These are phyloP conservation scores for Amyloporia xantha DNA, from an alignment of 768 basidiomycete genomes.

Conservation along the genomic window DNA sequence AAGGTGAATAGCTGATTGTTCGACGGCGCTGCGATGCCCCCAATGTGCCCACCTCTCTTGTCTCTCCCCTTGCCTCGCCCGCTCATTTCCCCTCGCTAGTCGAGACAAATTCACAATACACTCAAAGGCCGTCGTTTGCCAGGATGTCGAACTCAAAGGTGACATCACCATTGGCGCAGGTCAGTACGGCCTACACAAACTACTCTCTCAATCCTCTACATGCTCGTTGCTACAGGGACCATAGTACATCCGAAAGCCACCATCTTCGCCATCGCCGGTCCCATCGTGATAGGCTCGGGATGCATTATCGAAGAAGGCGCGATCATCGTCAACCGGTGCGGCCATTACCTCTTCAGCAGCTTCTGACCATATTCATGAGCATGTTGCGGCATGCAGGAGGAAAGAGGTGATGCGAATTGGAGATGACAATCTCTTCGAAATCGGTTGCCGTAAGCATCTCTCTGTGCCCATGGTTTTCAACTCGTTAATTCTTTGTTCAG, in stretches of 20 bases:
- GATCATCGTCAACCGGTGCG: constrained; percentile 82
- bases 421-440: constrained; percentile 90
- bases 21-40: constrained; percentile 10
- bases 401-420: constrained; percentile 92
- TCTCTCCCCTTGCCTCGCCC: background rate
- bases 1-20: background rate
- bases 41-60: constrained; percentile 9
- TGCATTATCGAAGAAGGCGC: constrained; percentile 91
- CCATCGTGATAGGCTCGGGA: constrained; percentile 81
- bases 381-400: constrained; percentile 30
- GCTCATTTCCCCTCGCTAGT: constrained; percentile 30
- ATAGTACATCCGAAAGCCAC: constrained; percentile 93
- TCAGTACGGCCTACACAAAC: constrained; percentile 16
- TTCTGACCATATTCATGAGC: background rate
- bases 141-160: constrained; percentile 91
- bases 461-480: background rate
- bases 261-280: constrained; percentile 85
- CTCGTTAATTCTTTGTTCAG: constrained; percentile 32
- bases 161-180: constrained; percentile 90
- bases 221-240: constrained; percentile 48
- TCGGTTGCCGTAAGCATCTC: constrained; percentile 69
- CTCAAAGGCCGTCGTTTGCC: constrained; percentile 84
- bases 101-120: constrained; percentile 88
- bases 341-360: background rate
- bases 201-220: background rate